Evolutionary conservation across 2,329 filamentous ascomycete genomes (phyloP).

Genomic region (Fusarium equiseti): DNA sequence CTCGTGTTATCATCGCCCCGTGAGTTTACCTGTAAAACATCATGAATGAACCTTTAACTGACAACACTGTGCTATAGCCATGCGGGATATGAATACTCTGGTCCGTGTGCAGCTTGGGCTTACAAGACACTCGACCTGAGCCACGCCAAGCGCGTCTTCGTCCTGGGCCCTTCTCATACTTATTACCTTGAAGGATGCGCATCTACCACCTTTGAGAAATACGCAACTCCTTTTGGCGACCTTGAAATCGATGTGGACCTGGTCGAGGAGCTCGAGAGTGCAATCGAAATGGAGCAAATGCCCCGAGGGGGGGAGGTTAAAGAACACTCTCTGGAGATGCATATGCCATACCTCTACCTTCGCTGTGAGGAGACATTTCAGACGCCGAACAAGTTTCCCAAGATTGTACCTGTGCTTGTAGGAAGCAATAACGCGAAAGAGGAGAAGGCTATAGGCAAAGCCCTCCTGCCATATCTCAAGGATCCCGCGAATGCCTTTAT

Average conservation of each 20-base stretch:
- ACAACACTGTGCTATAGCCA: conserved; percentile 68
- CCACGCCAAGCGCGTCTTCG: conserved; percentile 86
- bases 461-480: conserved; percentile 82
- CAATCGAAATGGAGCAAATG: conserved; percentile 64
- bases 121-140: conserved; percentile 90
- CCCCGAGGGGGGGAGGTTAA: conserved; percentile 74
- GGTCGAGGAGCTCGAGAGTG: conserved; percentile 61
- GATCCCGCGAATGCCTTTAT: conserved; percentile 85
- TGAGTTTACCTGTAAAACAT: conserved; percentile 61
- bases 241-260: conserved; percentile 72
- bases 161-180: conserved; percentile 93
- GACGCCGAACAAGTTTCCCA: conserved; percentile 70
- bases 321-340: conserved; percentile 97
- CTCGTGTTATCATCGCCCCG: conserved; percentile 92
- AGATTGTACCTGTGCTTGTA: conserved; percentile 86
- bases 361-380: conserved; percentile 68
- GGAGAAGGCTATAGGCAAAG: conserved; percentile 75
- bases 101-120: conserved; percentile 91
- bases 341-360: conserved; percentile 92
- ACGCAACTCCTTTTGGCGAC: conserved; percentile 80
- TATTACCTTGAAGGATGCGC: conserved; percentile 83
- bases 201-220: conserved; percentile 77
- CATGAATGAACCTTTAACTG: neutral
- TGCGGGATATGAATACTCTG: conserved; percentile 93
- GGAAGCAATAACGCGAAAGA: conserved; percentile 75